A percentile compares a stretch with the other conserved stretches of the same genome.
These are phyloP conservation scores for Globomyces pollinis-pini DNA, from an alignment of 192 early-diverging fungal genomes.

Conservation along the genomic window DNA sequence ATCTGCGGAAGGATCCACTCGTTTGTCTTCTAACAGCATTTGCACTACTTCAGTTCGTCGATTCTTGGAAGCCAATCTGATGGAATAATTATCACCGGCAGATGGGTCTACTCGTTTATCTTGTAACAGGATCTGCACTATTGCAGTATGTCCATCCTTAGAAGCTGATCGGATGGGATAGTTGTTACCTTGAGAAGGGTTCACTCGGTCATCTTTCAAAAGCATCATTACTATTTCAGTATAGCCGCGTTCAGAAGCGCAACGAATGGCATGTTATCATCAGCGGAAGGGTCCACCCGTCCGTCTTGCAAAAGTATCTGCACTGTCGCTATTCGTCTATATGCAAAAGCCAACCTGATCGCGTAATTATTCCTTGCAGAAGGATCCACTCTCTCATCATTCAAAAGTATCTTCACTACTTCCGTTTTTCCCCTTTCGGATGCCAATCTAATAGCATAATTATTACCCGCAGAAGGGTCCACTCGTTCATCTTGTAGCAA, in stretches of 20 bases:
- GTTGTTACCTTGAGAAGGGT: conserved; percentile 1
- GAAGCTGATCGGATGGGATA: not conserved
- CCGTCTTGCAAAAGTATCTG: too few relatives aligned
- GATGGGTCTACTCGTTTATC: conserved; percentile 6
- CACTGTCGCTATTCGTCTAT: too few relatives aligned
- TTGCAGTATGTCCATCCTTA: not conserved
- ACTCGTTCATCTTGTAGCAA: conserved; percentile 12
- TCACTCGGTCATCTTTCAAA: conserved; percentile 10
- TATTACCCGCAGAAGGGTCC: too few relatives aligned
- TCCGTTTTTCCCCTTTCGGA: too few relatives aligned
- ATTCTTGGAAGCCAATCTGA: not conserved
- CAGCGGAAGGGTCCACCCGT: conserved; percentile 6
- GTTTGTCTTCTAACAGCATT: not conserved
- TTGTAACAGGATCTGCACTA: not conserved
- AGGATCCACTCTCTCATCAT: too few relatives aligned
- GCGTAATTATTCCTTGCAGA: too few relatives aligned
- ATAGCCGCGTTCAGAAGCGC: conserved; percentile 11
- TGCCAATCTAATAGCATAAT: too few relatives aligned
- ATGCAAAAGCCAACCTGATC: too few relatives aligned
- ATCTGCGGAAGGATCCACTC: not conserved
- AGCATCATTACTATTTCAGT: conserved; percentile 12
- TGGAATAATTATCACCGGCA: not conserved
- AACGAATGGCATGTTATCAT: conserved; percentile 13
- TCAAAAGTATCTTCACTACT: too few relatives aligned
- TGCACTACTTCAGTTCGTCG: not conserved